Base-by-base conservation (phyloP, 2,329 filamentous ascomycete species). In the Hymenoscyphus linearis region DNA sequence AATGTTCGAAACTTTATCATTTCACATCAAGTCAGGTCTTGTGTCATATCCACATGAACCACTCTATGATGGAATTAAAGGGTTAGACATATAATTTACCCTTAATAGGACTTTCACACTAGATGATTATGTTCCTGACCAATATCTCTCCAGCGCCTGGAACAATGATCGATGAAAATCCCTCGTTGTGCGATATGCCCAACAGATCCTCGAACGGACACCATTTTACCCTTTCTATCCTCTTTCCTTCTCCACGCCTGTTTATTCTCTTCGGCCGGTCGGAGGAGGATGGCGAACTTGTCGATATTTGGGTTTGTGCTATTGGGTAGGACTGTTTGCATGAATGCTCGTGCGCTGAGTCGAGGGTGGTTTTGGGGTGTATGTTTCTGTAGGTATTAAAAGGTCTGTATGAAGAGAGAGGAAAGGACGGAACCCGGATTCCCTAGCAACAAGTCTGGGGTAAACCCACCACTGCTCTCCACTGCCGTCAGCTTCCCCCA, bases 81-180 rank as follows among this genome's bases (percentile, higher is more conserved):
- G n/a, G n/a, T n/a, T n/a, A n/a, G n/a, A n/a, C n/a, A n/a, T n/a
- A n/a, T n/a, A n/a, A n/a, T n/a, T n/a, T n/a, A n/a, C n/a, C n/a
- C n/a, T n/a, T n/a, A n/a, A n/a, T n/a, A n/a, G n/a, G n/a, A n/a
- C n/a, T n/a, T n/a, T n/a, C n/a, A n/a, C n/a, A n/a, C n/a, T n/a
- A n/a, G n/a, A n/a, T n/a, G n/a, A n/a, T n/a, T n/a, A n/a, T n/a
- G n/a, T n/a, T n/a, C n/a, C n/a, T n/a, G n/a, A n/a, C n/a, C n/a
- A n/a, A n/a, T n/a, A n/a, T n/a, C n/a, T 99, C 95, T 64, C 95
- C 95, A n/a, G 93, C 90, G 55, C 95, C 95, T 7, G 95, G 95
- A 1, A 98, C 86, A 68, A 99, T 85, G 72, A 97, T 85, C 60
- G 89, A 95, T 16, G 89, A 90, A 78, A 98, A 98, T 14, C 95